Evolutionary conservation across 116 monocot genomes (phyloP), one percentile per base, ranked within the genome.

Genomic region (Phalaenopsis hybrid): DNA sequence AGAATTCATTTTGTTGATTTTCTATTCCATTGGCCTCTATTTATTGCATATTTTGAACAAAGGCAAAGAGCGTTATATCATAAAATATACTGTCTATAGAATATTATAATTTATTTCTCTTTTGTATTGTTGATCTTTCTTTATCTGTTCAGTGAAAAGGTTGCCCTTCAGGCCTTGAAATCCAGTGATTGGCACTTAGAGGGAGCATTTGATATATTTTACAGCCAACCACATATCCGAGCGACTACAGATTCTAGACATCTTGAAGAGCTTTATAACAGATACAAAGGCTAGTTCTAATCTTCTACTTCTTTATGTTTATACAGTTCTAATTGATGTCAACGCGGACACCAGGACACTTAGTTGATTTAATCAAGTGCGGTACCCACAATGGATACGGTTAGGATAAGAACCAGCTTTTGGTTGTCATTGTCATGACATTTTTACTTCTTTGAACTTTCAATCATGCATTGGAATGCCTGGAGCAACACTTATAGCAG

Each of bases 181-280:
- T 89, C 90, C 46, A 98, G 98, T 70, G 98, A 98, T 83, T 98
- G 98, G 98, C 95, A 93, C 85, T 77, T 98, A 57, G 95, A 98
- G 81, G 95, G 93, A 80, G 98, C 98, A 81, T 98, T 98, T 89
- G 98, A 98, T 85, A 79, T 95, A 45, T 95, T 92, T 75, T 98
- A 98, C 57, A 98, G 87, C 81, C 95, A 98, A 80, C 93, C 93
- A 70, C 98, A 98, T 31, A 87, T 95, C 79, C 90, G 94, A 81
- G 83, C 90, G 68, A 82, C 84, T 25, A 82, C 86, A 31, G 92
- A 98, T 84, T 84, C 91, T 76, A 93, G 90, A 83, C 93, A 87
- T 82, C 81, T 98, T 46, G 98, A 95, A 85, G 93, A 90, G 51
- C 89, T 98, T 16, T 98, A 90, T 79, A 85, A 87, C 80, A 86